A percentile compares a stretch with the other conserved stretches of the same genome.
phyloP scores from a whole-genome alignment of 2,329 filamentous ascomycete species.

The Lecanicillium sp. region DNA sequence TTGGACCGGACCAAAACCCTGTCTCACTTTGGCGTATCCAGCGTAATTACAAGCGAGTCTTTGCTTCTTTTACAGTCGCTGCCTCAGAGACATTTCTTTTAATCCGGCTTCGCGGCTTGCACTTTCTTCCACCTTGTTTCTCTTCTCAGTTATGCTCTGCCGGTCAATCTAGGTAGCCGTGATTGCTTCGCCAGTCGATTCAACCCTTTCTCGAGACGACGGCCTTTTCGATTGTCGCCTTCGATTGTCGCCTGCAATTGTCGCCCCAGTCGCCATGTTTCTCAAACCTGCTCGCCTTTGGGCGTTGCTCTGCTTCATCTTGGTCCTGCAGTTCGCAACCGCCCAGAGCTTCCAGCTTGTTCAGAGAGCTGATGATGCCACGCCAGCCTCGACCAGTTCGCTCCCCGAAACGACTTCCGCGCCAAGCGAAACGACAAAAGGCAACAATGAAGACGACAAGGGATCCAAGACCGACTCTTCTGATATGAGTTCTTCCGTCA shows the following conservation, averaged over 20 bases:
- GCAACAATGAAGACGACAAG: neutral
- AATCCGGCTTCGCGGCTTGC: neutral
- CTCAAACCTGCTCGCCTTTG: slow-evolving; percentile 28
- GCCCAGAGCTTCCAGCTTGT: slow-evolving; percentile 28
- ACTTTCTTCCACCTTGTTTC: neutral
- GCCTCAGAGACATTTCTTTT: slow-evolving; percentile 1
- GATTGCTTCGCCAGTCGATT: neutral
- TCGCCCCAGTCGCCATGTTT: slow-evolving; percentile 30
- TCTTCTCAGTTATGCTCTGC: slow-evolving; percentile 4
- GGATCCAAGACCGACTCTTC: neutral
- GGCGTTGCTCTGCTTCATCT: slow-evolving; percentile 33
- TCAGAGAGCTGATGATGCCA: slow-evolving; percentile 25
- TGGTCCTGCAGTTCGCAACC: slow-evolving; percentile 32
- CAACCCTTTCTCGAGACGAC: slow-evolving; percentile 4
- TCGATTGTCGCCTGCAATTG: no score
- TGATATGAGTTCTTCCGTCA: neutral
- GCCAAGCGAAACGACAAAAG: slow-evolving; percentile 17
- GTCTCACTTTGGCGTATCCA: slow-evolving; percentile 10
- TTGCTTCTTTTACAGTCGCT: slow-evolving; percentile 11
- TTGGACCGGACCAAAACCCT: slow-evolving; percentile 4
- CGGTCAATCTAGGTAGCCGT: neutral
- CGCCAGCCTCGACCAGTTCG: slow-evolving; percentile 3
- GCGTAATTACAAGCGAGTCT: slow-evolving; percentile 11
- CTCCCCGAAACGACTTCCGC: slow-evolving; percentile 16
- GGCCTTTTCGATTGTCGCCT: neutral